Conservation (phyloP, 2,329 filamentous ascomycete species). For the Fusarium armeniacum region DNA sequence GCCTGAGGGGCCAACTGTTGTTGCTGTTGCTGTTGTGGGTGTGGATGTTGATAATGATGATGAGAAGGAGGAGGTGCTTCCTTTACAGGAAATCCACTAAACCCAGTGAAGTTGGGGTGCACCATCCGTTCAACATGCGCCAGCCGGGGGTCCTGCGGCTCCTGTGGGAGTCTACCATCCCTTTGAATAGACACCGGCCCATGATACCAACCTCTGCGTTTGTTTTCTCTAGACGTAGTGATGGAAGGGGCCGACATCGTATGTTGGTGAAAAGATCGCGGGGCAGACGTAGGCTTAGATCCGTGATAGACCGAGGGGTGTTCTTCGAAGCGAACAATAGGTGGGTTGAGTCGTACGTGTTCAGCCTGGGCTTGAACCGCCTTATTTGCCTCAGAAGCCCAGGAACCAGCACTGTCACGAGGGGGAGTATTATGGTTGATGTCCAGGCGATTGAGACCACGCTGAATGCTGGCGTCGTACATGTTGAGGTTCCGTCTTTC, state of each 20-base stretch:
- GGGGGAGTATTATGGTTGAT: constrained; percentile 68
- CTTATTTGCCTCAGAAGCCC: constrained; percentile 70
- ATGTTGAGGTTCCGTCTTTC: constrained; percentile 67
- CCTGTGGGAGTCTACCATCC: constrained; percentile 52
- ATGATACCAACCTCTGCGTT: constrained; percentile 81
- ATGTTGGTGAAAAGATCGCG: constrained; percentile 64
- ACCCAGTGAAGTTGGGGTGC: constrained; percentile 68
- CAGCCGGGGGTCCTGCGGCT: constrained; percentile 52
- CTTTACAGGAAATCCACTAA: constrained; percentile 64
- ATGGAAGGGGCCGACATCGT: constrained; percentile 71
- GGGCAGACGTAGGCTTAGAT: constrained; percentile 48
- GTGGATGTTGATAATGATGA: constrained; percentile 45
- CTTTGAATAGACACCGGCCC: constrained; percentile 60
- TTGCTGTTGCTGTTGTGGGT: constrained; percentile 12
- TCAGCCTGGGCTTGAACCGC: constrained; percentile 69
- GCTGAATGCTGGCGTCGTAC: constrained; percentile 76
- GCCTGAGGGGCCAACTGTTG: constrained; percentile 25
- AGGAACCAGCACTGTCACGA: constrained; percentile 66
- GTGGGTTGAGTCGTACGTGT: constrained; percentile 61
- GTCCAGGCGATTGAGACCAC: constrained; percentile 75
- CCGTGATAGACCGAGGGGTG: constrained; percentile 58
- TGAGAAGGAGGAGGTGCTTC: constrained; percentile 51
- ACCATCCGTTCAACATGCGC: constrained; percentile 69
- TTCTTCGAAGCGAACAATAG: constrained; percentile 68
- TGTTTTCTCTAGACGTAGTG: constrained; percentile 70